Percentiles rank a stretch among this genome's conserved stretches.
phyloP scores from a whole-genome alignment of 768 basidiomycete genomes.

The Rhodosporidiobolus sp. region DNA sequence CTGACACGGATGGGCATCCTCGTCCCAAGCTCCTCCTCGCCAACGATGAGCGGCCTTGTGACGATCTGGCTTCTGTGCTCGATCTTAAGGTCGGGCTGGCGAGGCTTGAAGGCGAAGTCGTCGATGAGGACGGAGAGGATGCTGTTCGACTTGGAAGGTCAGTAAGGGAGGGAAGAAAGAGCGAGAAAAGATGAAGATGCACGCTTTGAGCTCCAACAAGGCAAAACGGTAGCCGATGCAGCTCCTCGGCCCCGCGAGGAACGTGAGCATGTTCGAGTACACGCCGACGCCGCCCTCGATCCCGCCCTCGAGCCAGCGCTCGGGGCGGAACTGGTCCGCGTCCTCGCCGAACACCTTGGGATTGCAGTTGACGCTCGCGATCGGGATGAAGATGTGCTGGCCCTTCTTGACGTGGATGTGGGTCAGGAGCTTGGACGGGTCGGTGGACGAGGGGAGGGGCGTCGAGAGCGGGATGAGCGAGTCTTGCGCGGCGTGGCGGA shows the following conservation, averaged over 20 bases:
- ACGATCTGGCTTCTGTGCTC: conserved; percentile 31
- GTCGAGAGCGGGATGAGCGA: conserved; percentile 66
- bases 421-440: conserved; percentile 15
- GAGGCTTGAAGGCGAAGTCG: conserved; percentile 23
- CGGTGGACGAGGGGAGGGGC: conserved; percentile 19
- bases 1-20: conserved; percentile 32
- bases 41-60: conserved; percentile 27
- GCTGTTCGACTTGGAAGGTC: not conserved
- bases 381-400: conserved; percentile 62
- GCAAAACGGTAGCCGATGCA: conserved; percentile 30
- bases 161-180: not conserved
- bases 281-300: conserved; percentile 52
- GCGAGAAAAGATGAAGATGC: not conserved
- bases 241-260: conserved; percentile 29
- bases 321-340: conserved; percentile 63
- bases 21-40: conserved; percentile 24
- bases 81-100: conserved; percentile 17
- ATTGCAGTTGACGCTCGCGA: conserved; percentile 61
- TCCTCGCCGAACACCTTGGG: conserved; percentile 63
- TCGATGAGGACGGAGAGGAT: conserved; percentile 37
- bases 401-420: conserved; percentile 53
- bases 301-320: conserved; percentile 56
- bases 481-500: conserved; percentile 69
- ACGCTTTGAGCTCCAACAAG: not conserved
- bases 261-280: conserved; percentile 51